phyloP scores from a whole-genome alignment of 139 green algal genomes.

The Micractinium sp. region DNA sequence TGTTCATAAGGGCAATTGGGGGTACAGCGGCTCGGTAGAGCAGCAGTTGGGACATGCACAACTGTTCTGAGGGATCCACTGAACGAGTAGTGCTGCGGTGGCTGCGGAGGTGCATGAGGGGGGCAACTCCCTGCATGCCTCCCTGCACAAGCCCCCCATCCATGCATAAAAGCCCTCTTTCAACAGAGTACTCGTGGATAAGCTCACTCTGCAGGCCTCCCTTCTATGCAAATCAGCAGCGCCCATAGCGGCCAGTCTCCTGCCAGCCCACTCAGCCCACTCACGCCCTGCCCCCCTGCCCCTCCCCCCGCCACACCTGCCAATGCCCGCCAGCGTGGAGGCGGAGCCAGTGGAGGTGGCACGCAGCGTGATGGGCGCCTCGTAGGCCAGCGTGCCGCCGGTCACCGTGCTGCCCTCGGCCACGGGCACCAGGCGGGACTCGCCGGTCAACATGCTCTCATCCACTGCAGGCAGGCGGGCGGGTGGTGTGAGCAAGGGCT shows the following conservation, averaged over 20 bases:
- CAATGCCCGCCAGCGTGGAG: constrained; percentile 79
- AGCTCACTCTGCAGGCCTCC: too few species aligned
- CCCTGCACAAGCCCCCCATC: not conserved
- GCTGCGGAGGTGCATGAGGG: too few species aligned
- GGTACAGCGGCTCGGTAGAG: too few species aligned
- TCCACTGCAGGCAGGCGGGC: constrained; percentile 60
- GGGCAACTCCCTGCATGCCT: too few species aligned
- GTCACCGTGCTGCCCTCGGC: constrained; percentile 65
- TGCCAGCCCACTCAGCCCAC: not conserved
- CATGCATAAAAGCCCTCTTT: too few species aligned
- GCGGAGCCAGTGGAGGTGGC: constrained; percentile 74
- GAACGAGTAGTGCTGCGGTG: too few species aligned
- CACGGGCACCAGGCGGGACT: constrained; percentile 69
- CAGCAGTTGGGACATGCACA: too few species aligned
- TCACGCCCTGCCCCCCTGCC: not conserved
- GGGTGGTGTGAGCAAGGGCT: not conserved
- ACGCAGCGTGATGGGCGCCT: constrained; percentile 75
- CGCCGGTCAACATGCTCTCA: constrained; percentile 90
- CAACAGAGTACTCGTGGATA: too few species aligned
- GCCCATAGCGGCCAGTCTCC: not conserved
- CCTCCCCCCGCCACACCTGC: constrained; percentile 35
- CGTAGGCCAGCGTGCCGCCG: constrained; percentile 86
- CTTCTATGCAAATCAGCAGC: too few species aligned
- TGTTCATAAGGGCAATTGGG: too few species aligned
- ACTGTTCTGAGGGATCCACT: too few species aligned